A percentile compares a stretch with the other conserved stretches of the same genome.
Evolutionary conservation across 176 grass and related monocot species (phyloP).

Genomic region (Oryza punctata): DNA sequence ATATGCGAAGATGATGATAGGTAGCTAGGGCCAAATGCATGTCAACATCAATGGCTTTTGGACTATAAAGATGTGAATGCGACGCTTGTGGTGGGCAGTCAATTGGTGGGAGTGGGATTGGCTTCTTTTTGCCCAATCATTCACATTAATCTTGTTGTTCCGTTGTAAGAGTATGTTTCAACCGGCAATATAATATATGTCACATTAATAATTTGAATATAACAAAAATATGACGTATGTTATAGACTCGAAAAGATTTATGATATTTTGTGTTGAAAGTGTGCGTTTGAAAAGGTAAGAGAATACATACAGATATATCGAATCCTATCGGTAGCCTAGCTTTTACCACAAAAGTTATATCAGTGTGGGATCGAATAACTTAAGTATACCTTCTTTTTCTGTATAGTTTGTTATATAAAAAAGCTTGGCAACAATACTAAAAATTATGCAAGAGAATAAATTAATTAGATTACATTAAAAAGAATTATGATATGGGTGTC

Average conservation of each 20-base stretch:
- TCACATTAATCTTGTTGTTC: not conserved
- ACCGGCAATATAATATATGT: not conserved
- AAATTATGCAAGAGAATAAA: not conserved
- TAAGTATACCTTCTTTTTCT: too few relatives aligned
- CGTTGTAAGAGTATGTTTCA: not conserved
- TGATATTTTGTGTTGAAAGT: not conserved
- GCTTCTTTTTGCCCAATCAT: slow-evolving; percentile 21
- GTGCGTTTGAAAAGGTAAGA: not conserved
- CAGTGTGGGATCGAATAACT: not conserved
- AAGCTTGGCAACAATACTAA: not conserved
- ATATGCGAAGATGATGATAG: not conserved
- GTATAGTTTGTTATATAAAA: not conserved
- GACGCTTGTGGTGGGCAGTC: slow-evolving; percentile 47
- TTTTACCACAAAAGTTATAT: not conserved
- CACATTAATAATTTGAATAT: not conserved
- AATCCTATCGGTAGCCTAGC: not conserved
- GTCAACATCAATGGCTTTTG: slow-evolving; percentile 46
- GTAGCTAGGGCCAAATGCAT: slow-evolving; percentile 13
- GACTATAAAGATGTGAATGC: slow-evolving; percentile 42
- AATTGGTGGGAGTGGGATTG: not conserved
- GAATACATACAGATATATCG: not conserved
- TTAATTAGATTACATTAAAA: not conserved
- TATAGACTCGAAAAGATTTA: not conserved
- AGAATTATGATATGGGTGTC: not conserved
- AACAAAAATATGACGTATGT: not conserved